Conservation (phyloP, 768 basidiomycete species). For the Rhodocollybia butyracea region DNA sequence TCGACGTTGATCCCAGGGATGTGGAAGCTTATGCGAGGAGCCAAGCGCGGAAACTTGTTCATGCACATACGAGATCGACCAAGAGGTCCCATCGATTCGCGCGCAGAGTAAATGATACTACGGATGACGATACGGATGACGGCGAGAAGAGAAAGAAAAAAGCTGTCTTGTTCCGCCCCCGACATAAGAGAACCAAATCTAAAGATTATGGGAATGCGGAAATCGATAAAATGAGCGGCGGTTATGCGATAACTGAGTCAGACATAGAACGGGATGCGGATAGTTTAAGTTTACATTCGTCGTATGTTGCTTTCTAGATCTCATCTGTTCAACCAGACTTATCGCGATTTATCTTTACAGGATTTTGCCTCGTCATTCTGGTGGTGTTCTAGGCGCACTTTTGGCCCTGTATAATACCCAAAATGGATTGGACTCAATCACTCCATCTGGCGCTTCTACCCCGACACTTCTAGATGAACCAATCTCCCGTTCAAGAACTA, state of each 20-base stretch:
- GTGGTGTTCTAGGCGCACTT: constrained; percentile 7
- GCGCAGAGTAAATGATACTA: background rate
- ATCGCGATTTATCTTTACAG: background rate
- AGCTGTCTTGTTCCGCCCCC: background rate
- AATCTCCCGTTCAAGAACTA: constrained; percentile 5
- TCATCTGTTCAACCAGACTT: background rate
- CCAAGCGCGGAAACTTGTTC: background rate
- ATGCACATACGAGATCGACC: background rate
- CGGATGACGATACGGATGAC: background rate
- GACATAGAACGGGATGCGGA: constrained; percentile 2
- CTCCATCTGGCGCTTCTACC: background rate
- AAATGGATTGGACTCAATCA: background rate
- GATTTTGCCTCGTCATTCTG: background rate
- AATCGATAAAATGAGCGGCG: background rate
- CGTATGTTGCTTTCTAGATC: background rate
- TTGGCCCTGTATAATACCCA: constrained; percentile 4
- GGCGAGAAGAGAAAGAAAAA: background rate
- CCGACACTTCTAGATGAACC: background rate
- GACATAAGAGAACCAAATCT: background rate
- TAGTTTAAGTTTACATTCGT: background rate
- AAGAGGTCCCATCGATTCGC: background rate
- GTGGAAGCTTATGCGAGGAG: constrained; percentile 1
- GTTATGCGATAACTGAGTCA: background rate
- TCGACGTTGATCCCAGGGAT: background rate
- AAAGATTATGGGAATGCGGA: constrained; percentile 5